phyloP scores from a whole-genome alignment of 257 asterid species.

The Hygrophila difformis region DNA sequence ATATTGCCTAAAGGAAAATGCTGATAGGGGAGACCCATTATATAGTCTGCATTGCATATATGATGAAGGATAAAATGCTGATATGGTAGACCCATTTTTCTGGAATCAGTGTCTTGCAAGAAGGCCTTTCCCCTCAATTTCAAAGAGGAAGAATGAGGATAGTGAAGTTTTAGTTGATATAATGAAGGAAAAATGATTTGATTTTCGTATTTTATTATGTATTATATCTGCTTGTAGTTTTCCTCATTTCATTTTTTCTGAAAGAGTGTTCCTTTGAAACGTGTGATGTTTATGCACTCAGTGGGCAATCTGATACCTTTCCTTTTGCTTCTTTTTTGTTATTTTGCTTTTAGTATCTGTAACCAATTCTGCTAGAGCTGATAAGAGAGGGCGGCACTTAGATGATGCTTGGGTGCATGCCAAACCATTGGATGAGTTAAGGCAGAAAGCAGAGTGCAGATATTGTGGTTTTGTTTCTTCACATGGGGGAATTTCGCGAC shows the following conservation, averaged over 20 bases:
- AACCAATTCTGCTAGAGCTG: slow-evolving; percentile 20
- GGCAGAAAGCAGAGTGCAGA: slow-evolving; percentile 42
- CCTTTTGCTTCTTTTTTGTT: slow-evolving; percentile 9
- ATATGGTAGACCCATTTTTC: too few species aligned
- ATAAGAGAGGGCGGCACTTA: slow-evolving; percentile 36
- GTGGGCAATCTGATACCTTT: slow-evolving; percentile 5
- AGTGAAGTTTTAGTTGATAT: slow-evolving; percentile 3
- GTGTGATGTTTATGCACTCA: background rate
- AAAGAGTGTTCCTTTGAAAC: too few species aligned
- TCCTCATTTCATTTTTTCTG: background rate
- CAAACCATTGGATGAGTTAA: slow-evolving; percentile 30
- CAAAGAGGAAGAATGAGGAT: too few species aligned
- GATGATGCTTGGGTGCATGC: slow-evolving; percentile 49
- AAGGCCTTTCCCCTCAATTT: too few species aligned
- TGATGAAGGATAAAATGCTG: too few species aligned
- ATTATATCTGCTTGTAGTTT: background rate
- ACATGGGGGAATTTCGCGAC: slow-evolving; percentile 54
- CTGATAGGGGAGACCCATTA: too few species aligned
- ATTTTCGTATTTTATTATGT: background rate
- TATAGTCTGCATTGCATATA: too few species aligned
- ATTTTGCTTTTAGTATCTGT: slow-evolving; percentile 15
- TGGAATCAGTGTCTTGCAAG: too few species aligned
- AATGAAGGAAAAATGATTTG: background rate
- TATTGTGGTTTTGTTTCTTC: slow-evolving; percentile 45
- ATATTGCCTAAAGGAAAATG: too few species aligned